These are phyloP conservation scores for Gynochthodes officinalis DNA, from an alignment of 257 asterid species.

Conservation along the genomic window DNA sequence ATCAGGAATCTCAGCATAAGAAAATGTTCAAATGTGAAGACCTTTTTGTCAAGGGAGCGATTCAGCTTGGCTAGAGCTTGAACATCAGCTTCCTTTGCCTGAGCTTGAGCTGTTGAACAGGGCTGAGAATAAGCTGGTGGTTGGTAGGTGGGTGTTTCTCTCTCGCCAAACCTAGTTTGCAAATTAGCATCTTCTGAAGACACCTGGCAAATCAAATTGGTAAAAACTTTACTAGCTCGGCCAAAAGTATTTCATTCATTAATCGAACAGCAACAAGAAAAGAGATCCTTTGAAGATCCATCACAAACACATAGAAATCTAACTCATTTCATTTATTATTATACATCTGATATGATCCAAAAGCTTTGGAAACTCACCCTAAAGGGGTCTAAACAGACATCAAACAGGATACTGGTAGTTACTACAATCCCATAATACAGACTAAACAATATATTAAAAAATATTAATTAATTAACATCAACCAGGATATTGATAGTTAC, in stretches of 20 bases:
- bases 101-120: slow-evolving; percentile 44
- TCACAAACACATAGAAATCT: background rate
- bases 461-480: no score
- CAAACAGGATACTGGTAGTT: background rate
- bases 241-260: background rate
- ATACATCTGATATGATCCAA: background rate
- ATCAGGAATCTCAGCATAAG: background rate
- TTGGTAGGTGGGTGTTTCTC: slow-evolving; percentile 36
- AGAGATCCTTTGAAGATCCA: background rate
- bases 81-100: slow-evolving; percentile 90
- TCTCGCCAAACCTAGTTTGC: slow-evolving; percentile 35
- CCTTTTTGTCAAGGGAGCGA: slow-evolving; percentile 93
- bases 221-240: background rate
- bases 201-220: slow-evolving; percentile 37
- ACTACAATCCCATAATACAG: background rate
- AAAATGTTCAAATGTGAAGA: slow-evolving; percentile 15
- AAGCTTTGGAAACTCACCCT: background rate
- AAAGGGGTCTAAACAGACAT: background rate
- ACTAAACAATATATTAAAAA: no score
- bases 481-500: no score
- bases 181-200: slow-evolving; percentile 40
- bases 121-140: slow-evolving; percentile 43
- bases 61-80: slow-evolving; percentile 77
- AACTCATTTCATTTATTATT: background rate
- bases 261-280: background rate